Conservation (phyloP, 306 rosid genomes). For the Malus sieversii region DNA sequence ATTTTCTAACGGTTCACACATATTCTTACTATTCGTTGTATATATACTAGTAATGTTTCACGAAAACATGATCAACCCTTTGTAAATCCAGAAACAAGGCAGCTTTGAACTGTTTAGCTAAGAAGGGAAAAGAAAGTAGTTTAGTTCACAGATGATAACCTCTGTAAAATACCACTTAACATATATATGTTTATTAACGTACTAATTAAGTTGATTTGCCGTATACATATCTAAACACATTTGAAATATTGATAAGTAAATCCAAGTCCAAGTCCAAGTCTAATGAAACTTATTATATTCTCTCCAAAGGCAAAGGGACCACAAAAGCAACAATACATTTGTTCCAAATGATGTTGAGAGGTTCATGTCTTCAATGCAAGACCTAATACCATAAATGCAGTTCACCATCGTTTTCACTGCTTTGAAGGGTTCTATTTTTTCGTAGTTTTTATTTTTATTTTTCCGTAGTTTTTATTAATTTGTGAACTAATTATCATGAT, state of each 20-base stretch:
- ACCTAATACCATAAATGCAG: constrained; percentile 54
- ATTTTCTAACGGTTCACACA: not conserved
- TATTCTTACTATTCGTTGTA: not conserved
- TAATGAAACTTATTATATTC: constrained; percentile 30
- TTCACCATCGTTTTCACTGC: not conserved
- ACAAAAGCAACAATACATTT: constrained; percentile 34
- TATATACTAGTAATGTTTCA: not conserved
- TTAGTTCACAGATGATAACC: not conserved
- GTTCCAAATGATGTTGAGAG: constrained; percentile 32
- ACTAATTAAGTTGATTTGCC: not conserved
- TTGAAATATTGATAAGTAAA: not conserved
- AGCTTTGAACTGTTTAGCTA: constrained; percentile 7
- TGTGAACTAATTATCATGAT: not conserved
- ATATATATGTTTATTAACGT: not conserved
- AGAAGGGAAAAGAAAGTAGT: constrained; percentile 12
- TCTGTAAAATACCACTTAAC: not conserved
- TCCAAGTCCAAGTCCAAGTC: constrained; percentile 13
- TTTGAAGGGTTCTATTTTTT: not conserved
- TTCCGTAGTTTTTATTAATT: not conserved
- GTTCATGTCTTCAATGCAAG: constrained; percentile 46
- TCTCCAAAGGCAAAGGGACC: constrained; percentile 37
- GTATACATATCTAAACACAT: too few relatives aligned
- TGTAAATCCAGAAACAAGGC: constrained; percentile 20
- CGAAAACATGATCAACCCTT: constrained; percentile 9
- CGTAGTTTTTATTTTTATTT: not conserved